Evolutionary conservation across 305 asterid species (phyloP), one percentile per base, ranked within the genome.

Genomic region (Fraxinus greggii): DNA sequence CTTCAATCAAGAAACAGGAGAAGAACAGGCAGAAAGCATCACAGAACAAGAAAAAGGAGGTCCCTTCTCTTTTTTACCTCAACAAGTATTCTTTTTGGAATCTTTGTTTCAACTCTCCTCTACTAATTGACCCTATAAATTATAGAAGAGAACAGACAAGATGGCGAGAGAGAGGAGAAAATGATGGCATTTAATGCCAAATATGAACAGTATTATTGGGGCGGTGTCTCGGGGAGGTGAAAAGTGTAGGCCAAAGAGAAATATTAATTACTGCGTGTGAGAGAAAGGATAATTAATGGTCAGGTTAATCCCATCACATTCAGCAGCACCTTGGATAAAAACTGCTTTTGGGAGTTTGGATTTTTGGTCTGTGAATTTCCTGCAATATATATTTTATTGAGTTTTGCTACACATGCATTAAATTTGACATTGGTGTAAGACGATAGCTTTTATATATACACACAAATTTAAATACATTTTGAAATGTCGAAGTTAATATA

Each of bases 151-250:
- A 40, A 40, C 51, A 10, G 84, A 69, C 23, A 36, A 54, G 56
- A 76, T 36, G 19, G 21, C 5, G 19, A 15, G 40, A 74, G 42
- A 72, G 63, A 75, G 29, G 65, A 61, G 82, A 84, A 83, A 83
- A 78, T 65, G 83, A 78, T 83, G 83, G 86, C 59, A 28, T 10
- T 48, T 17, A 19, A 48, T 15, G 17, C 4, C 51, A 17, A 45
- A 33, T 42, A 78, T 75, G 81, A 15, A 17, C 76, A 74, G 67
- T 78, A 45, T 85, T 79, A 65, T 51, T 74, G 51, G 48, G 72
- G 84, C 63, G 84, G 83, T 26, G 82, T 48, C 67, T 69, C 42
- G 33, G 90, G 90, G 85, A 85, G 89, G 90, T 90, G 91, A 87
- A 89, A 90, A 88, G 89, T 78, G 90, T 85, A 81, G 84, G 83